Conservation (phyloP, 176 grass and related monocot species). For the Oryza glaberrima region DNA sequence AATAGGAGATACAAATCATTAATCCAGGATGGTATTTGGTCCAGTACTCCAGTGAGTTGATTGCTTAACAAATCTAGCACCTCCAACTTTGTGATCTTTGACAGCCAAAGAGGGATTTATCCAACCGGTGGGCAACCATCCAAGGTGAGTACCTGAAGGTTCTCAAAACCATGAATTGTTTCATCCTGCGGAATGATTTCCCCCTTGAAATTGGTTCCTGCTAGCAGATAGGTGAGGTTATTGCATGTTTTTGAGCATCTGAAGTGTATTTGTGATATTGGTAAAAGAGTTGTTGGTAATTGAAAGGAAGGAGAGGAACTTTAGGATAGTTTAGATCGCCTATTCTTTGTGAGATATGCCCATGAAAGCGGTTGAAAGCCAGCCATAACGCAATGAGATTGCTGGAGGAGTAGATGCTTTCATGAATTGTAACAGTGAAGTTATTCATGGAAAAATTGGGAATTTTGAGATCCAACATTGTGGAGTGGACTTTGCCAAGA, state of each 20-base stretch:
- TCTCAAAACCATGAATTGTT: conserved; percentile 56
- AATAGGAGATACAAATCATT: conserved; percentile 55
- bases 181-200: conserved; percentile 55
- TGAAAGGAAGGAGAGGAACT: conserved; percentile 68
- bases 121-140: conserved; percentile 48
- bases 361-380: conserved; percentile 53
- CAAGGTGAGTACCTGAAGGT: conserved; percentile 57
- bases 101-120: conserved; percentile 62
- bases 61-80: conserved; percentile 68
- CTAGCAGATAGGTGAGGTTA: conserved; percentile 54
- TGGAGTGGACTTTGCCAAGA: conserved; percentile 60
- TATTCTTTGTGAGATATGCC: conserved; percentile 61
- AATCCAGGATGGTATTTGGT: conserved; percentile 62
- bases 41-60: conserved; percentile 48
- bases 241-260: conserved; percentile 63
- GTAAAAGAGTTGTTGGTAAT: conserved; percentile 56
- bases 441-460: conserved; percentile 61
- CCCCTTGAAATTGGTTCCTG: conserved; percentile 57
- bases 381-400: conserved; percentile 62
- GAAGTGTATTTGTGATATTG: conserved; percentile 65
- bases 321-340: conserved; percentile 36
- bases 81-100: conserved; percentile 60
- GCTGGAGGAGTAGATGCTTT: conserved; percentile 69
- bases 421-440: conserved; percentile 61
- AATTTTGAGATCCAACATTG: conserved; percentile 51